Evolutionary conservation across 192 early-diverging fungal species (phyloP).

Genomic region (Phycomyces nitens): DNA sequence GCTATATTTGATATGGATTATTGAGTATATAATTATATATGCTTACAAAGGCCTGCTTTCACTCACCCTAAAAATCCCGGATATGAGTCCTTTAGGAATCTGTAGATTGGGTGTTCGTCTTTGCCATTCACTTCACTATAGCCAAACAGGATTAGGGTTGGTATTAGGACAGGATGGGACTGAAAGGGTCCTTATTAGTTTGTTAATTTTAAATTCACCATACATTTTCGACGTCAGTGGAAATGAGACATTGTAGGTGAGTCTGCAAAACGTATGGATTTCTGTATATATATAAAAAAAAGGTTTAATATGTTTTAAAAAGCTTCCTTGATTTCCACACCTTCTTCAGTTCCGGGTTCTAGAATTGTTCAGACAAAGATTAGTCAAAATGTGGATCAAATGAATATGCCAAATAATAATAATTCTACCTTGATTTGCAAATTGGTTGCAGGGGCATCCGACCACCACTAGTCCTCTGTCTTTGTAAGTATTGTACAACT

Average conservation of each 20-base stretch:
- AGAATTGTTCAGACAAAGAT: too few relatives aligned
- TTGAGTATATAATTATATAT: not conserved
- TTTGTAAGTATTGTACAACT: constrained; percentile 63
- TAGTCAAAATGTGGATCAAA: not conserved
- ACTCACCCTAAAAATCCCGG: constrained; percentile 29
- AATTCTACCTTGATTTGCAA: constrained; percentile 55
- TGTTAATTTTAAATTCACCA: too few relatives aligned
- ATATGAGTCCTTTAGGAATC: constrained; percentile 56
- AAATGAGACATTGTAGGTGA: constrained; percentile 79
- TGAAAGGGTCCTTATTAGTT: too few relatives aligned
- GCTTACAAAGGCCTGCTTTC: not conserved
- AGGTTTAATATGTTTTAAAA: too few relatives aligned
- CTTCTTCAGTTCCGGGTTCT: constrained; percentile 49
- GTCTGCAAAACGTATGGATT: constrained; percentile 58
- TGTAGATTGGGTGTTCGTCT: constrained; percentile 60
- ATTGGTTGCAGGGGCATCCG: constrained; percentile 93
- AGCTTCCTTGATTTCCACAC: constrained; percentile 16
- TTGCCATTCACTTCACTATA: constrained; percentile 71
- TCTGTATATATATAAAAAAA: too few relatives aligned
- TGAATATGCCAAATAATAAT: not conserved
- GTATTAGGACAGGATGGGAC: too few relatives aligned
- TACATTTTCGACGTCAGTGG: constrained; percentile 81
- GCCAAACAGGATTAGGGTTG: not conserved
- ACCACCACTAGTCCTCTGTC: constrained; percentile 76
- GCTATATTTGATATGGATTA: too few relatives aligned